phyloP scores from a whole-genome alignment of 2,329 filamentous ascomycete species.

The Exophiala aquamarina region DNA sequence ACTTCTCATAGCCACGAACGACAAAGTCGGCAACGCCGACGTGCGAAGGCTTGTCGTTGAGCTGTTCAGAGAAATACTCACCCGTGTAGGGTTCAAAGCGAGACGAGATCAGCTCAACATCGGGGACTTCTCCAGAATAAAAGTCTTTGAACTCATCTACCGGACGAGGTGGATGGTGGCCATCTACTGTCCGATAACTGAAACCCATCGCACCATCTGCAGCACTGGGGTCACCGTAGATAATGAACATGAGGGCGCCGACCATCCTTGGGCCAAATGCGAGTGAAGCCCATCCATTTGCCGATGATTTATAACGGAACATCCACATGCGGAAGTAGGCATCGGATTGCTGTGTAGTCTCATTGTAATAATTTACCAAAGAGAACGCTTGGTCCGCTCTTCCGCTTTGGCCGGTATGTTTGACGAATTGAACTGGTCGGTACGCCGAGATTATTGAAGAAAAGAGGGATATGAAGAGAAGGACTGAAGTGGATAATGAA shows the following conservation, averaged over 20 bases:
- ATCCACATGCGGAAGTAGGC: constrained; percentile 27
- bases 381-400: constrained; percentile 26
- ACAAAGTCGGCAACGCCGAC: constrained; percentile 26
- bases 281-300: constrained; percentile 27
- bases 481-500: neutral
- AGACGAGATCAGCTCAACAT: constrained; percentile 21
- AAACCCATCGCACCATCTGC: constrained; percentile 19
- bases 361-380: constrained; percentile 28
- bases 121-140: constrained; percentile 19
- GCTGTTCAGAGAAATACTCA: constrained; percentile 20
- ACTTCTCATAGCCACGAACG: constrained; percentile 24
- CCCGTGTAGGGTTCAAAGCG: constrained; percentile 25
- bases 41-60: constrained; percentile 24
- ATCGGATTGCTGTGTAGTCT: constrained; percentile 24
- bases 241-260: constrained; percentile 30
- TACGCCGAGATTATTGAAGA: constrained; percentile 21
- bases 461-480: constrained; percentile 5
- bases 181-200: constrained; percentile 25
- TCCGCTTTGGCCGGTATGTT: constrained; percentile 26
- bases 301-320: constrained; percentile 25
- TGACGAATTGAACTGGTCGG: constrained; percentile 30
- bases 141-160: constrained; percentile 20
- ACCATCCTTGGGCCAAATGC: constrained; percentile 27
- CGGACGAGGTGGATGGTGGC: constrained; percentile 27
- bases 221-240: constrained; percentile 27